phyloP scores from a whole-genome alignment of 306 rosid genomes.

The Heteromeles arbutifolia region DNA sequence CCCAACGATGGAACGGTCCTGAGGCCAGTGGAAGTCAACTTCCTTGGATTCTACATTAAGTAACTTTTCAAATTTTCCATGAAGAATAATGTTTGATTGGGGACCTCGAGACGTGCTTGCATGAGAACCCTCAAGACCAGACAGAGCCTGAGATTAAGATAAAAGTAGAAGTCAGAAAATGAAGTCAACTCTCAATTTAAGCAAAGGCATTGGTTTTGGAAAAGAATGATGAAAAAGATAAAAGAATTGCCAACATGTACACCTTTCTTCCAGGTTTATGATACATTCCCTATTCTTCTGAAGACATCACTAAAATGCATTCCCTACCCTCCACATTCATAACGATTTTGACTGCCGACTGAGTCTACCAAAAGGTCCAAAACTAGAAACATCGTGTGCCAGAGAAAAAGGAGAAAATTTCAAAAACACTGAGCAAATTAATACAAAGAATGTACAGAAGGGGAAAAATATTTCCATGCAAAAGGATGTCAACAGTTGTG shows the following conservation, averaged over 20 bases:
- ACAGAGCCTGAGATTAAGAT: conserved; percentile 41
- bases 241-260: neutral
- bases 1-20: conserved; percentile 8
- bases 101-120: conserved; percentile 5
- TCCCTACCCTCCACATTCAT: neutral
- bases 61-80: neutral
- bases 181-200: neutral
- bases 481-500: neutral
- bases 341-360: neutral
- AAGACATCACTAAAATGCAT: neutral
- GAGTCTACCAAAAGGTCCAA: neutral
- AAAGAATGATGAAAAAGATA: neutral
- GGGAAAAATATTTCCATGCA: neutral
- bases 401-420: neutral
- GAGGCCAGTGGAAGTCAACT: neutral
- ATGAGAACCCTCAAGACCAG: conserved; percentile 37
- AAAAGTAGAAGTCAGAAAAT: conserved; percentile 12
- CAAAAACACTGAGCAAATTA: neutral
- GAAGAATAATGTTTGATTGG: neutral
- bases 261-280: neutral
- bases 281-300: neutral
- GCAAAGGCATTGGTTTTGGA: neutral
- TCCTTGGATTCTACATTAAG: conserved; percentile 5
- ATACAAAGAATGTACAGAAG: neutral
- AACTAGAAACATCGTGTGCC: neutral